Percentiles rank a stretch among this genome's conserved stretches.
phyloP scores from a whole-genome alignment of 225 moss, liverwort and hornwort species.

The Takakia lepidozioides region DNA sequence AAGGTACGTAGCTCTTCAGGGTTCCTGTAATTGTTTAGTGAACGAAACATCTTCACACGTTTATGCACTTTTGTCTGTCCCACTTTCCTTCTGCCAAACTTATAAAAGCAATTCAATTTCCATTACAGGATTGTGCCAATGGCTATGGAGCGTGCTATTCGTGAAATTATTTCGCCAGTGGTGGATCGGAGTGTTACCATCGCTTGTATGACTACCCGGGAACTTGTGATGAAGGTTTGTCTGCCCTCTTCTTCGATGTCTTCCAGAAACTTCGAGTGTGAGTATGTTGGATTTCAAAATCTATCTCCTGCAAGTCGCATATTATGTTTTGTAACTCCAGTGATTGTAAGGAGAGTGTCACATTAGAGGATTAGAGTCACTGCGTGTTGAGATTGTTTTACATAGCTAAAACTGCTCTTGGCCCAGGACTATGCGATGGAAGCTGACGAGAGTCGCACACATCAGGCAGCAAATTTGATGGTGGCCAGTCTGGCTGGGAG shows the following conservation, averaged over 20 bases:
- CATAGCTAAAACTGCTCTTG: neutral
- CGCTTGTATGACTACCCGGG: constrained; percentile 92
- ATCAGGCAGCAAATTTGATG: constrained; percentile 94
- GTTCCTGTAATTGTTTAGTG: no score
- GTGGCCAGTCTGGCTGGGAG: constrained; percentile 93
- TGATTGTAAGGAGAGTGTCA: no score
- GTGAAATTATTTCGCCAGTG: constrained; percentile 86
- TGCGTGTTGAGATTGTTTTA: no score
- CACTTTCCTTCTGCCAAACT: neutral
- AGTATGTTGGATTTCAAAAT: no score
- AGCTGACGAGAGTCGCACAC: constrained; percentile 74
- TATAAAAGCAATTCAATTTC: neutral
- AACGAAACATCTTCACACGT: no score
- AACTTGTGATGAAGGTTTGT: constrained; percentile 86
- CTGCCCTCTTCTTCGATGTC: no score
- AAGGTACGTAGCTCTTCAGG: constrained; percentile 25
- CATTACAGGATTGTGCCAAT: constrained; percentile 69
- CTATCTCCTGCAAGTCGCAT: no score
- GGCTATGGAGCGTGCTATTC: constrained; percentile 93
- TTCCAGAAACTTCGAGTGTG: no score
- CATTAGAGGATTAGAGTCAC: no score
- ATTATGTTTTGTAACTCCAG: no score
- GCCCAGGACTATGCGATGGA: constrained; percentile 91
- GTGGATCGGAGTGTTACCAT: constrained; percentile 92
- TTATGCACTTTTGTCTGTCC: neutral